Percentiles rank a stretch among this genome's conserved stretches.
phyloP scores from a whole-genome alignment of 2,329 filamentous ascomycete species.

The Orbilia blumenaviensis region DNA sequence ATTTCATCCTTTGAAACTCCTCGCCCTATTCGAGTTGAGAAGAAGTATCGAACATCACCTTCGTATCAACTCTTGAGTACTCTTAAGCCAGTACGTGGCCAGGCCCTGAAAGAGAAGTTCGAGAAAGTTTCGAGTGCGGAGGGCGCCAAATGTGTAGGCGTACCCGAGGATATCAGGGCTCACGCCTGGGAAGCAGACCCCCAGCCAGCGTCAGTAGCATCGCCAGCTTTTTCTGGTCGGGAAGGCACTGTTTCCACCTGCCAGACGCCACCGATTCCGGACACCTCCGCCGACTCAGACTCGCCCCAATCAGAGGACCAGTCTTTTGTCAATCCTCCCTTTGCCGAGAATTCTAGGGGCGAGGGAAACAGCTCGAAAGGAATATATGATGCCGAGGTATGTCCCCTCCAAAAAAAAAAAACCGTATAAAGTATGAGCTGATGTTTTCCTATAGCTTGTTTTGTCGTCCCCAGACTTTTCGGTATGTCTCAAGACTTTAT shows the following conservation, averaged over 20 bases:
- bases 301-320: background rate
- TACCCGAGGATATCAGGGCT: background rate
- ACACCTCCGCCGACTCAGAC: background rate
- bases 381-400: slow-evolving; percentile 30
- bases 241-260: background rate
- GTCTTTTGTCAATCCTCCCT: background rate
- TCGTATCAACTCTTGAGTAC: slow-evolving; percentile 37
- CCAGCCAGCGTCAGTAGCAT: background rate
- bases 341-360: background rate
- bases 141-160: background rate
- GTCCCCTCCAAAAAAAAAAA: no score
- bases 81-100: slow-evolving; percentile 37
- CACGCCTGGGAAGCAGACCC: background rate
- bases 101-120: slow-evolving; percentile 21
- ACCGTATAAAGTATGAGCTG: background rate
- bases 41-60: slow-evolving; percentile 43
- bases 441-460: background rate
- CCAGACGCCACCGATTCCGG: background rate
- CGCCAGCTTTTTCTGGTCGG: background rate
- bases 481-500: background rate
- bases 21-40: slow-evolving; percentile 14
- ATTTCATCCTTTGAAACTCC: slow-evolving; percentile 47
- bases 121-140: background rate
- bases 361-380: background rate
- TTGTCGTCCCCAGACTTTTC: slow-evolving; percentile 27